Percentiles rank a stretch among this genome's conserved stretches.
Evolutionary conservation across 768 basidiomycete species (phyloP).

Genomic region (Clavaria fumosa): DNA sequence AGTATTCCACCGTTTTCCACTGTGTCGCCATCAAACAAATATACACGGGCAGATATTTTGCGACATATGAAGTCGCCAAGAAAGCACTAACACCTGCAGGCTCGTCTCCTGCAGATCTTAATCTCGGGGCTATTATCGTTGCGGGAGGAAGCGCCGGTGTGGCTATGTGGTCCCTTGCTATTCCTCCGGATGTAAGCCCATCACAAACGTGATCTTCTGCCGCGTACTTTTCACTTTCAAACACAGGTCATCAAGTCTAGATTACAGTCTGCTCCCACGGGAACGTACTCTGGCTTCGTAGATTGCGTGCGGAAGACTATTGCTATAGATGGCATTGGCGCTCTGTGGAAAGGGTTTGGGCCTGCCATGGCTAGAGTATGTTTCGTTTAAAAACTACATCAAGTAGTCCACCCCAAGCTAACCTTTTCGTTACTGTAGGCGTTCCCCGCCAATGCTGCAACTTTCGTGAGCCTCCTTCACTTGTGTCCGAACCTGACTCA

Average conservation of each 20-base stretch:
- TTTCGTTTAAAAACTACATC: conserved; percentile 7
- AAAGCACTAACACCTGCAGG: conserved; percentile 70
- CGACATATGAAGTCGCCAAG: conserved; percentile 91
- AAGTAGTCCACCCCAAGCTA: no score
- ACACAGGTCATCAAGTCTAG: conserved; percentile 85
- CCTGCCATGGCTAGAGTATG: conserved; percentile 89
- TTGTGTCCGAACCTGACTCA: conserved; percentile 8
- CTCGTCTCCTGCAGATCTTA: conserved; percentile 64
- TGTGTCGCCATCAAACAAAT: conserved; percentile 4
- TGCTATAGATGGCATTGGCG: conserved; percentile 69
- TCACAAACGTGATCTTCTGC: background rate
- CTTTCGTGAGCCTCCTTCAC: conserved; percentile 46
- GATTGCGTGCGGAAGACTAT: conserved; percentile 91
- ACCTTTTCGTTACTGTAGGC: conserved; percentile 36
- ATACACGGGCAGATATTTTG: conserved; percentile 66
- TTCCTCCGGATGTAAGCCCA: conserved; percentile 80
- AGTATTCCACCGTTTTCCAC: conserved; percentile 18
- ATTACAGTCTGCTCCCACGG: conserved; percentile 90
- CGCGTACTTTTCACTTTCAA: conserved; percentile 1
- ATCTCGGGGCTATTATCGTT: conserved; percentile 72
- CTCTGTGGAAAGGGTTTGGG: conserved; percentile 95
- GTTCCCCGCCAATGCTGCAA: conserved; percentile 94
- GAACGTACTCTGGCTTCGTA: conserved; percentile 88
- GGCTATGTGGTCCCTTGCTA: conserved; percentile 96
- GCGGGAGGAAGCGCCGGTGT: conserved; percentile 93